These are phyloP conservation scores for Dothideomycetes sp. DNA, from an alignment of 2,329 filamentous ascomycete species.

Conservation along the genomic window DNA sequence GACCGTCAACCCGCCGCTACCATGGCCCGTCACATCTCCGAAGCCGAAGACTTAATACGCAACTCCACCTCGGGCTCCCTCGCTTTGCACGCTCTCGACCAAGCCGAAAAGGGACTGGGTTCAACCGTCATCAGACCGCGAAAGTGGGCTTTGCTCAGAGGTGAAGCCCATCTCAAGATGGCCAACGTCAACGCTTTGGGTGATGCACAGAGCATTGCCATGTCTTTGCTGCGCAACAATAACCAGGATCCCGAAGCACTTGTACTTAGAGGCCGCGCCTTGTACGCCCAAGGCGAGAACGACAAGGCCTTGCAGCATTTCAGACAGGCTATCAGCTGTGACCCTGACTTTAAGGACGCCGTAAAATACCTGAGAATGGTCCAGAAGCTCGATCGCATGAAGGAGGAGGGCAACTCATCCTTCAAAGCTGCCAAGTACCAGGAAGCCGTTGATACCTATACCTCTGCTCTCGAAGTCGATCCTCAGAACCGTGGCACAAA, in stretches of 20 bases:
- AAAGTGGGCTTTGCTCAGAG: conserved; percentile 89
- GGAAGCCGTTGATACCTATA: conserved; percentile 76
- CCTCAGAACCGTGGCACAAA: conserved; percentile 85
- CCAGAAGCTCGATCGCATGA: conserved; percentile 85
- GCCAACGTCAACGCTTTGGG: conserved; percentile 79
- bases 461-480: conserved; percentile 73
- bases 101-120: conserved; percentile 75
- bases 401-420: conserved; percentile 81
- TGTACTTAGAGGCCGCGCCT: conserved; percentile 74
- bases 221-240: conserved; percentile 76
- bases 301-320: conserved; percentile 91
- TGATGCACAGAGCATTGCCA: conserved; percentile 87
- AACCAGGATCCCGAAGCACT: conserved; percentile 88
- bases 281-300: conserved; percentile 89
- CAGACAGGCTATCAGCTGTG: conserved; percentile 77
- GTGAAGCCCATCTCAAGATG: conserved; percentile 88
- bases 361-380: conserved; percentile 83
- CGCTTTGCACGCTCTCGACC: conserved; percentile 83
- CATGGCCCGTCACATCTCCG: conserved; percentile 74
- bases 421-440: conserved; percentile 81
- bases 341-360: conserved; percentile 83
- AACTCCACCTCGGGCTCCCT: conserved; percentile 76
- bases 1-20: conserved; percentile 74
- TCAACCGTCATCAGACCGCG: conserved; percentile 67
- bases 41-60: conserved; percentile 67